Base-by-base conservation (phyloP, 176 grass and related monocot genomes). In the Lolium multiflorum region DNA sequence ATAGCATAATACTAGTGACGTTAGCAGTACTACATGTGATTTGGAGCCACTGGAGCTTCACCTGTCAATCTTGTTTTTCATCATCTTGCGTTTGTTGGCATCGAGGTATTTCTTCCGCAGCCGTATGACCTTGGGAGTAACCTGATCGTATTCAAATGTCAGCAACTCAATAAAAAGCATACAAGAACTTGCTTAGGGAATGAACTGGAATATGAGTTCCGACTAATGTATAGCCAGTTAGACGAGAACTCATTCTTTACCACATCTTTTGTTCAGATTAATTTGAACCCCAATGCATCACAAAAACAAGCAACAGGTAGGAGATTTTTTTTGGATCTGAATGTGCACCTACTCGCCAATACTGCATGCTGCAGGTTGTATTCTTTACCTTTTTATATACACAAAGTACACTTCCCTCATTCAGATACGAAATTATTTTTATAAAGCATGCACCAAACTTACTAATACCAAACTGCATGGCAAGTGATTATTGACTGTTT, bases 81-180 rank as follows among this genome's bases (percentile, higher is more conserved):
- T 96, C 97, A 93, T 91, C 94, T 96, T 99, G n/a, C 97, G 94
- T 57, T 96, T 99, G 10, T 82, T 99, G 65, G 90, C 89, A 78
- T 99, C 94, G 12, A 96, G 91, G 77, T 96, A 99, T 91, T 88
- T 94, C 85, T 99, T 99, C 80, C 97, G 87, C 77, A 99, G 89
- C 65, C 94, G 89, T 67, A 99, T 77, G 16, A 88, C 84, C 90
- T 90, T 99, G 56, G 97, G 97, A 84, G 97, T 99, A 86, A 99
- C 97, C 97, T 96, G 87, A 69, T 58, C 10, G 89, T 28, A 74
- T 68, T 71, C 68, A 86, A 60, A 65, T 63, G 77, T 65, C 75
- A 91, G 52, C 51, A 72, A 41, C 38, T 21, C 24, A 35, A 69
- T 17, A 88, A 56, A 82, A 77, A 85, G 24, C 28, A 67, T 85